These are phyloP conservation scores for Cyclotella choctawhatcheeana DNA, from an alignment of 108 stramenopile genomes.

Conservation along the genomic window DNA sequence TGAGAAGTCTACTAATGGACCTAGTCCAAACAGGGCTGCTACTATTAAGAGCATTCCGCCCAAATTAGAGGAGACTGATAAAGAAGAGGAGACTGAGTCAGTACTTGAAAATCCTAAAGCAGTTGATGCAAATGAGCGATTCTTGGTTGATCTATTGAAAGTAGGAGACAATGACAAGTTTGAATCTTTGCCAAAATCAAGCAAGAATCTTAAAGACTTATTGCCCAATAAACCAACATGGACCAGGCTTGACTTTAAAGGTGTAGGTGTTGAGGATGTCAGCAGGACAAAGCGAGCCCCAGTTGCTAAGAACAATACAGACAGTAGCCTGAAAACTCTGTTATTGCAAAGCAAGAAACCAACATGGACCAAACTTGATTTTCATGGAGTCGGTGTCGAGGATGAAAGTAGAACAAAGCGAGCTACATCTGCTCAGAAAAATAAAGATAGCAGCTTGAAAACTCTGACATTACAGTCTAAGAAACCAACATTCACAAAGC, in stretches of 20 bases:
- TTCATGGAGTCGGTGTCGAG: conserved; percentile 30
- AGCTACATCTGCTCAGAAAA: background rate
- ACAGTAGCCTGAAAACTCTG: conserved; percentile 20
- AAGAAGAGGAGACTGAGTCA: background rate
- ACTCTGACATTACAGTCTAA: conserved; percentile 30
- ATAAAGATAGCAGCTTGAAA: conserved; percentile 28
- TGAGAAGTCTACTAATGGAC: background rate
- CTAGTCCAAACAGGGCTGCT: background rate
- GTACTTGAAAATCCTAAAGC: background rate
- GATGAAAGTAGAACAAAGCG: conserved; percentile 33
- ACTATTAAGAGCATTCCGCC: conserved; percentile 1
- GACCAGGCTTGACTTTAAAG: conserved; percentile 46
- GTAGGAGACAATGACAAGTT: background rate
- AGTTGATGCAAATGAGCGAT: background rate
- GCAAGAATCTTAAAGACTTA: conserved; percentile 25
- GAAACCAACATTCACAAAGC: conserved; percentile 27
- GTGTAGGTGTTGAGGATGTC: conserved; percentile 30
- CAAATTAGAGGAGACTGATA: background rate
- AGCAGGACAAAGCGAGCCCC: conserved; percentile 25
- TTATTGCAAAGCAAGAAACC: conserved; percentile 18
- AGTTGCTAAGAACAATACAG: background rate
- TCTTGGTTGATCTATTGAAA: background rate
- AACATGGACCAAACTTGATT: conserved; percentile 37
- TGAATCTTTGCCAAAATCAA: background rate
- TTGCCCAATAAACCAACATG: conserved; percentile 25